phyloP scores from a whole-genome alignment of 164 flowering plant species.

The Euptelea pleiosperma region DNA sequence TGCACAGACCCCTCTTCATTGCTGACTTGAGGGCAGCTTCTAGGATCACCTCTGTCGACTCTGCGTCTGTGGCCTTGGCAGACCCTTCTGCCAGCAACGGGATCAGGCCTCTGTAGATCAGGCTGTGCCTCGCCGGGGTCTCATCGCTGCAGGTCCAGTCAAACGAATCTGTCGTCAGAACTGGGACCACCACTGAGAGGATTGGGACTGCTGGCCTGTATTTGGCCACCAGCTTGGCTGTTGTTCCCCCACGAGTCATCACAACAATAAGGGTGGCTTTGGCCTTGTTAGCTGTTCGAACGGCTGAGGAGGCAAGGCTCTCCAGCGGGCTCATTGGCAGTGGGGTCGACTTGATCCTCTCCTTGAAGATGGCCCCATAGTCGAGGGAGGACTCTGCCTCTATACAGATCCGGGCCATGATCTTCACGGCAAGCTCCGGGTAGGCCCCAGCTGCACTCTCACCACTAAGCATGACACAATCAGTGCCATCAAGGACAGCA shows the following conservation, averaged over 20 bases:
- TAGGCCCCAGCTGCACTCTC: conserved; percentile 93
- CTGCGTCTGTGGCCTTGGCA: conserved; percentile 81
- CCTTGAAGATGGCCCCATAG: conserved; percentile 70
- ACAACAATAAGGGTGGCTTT: conserved; percentile 67
- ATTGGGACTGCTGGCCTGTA: conserved; percentile 86
- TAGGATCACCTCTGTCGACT: conserved; percentile 77
- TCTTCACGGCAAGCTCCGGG: conserved; percentile 79
- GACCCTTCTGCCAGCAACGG: conserved; percentile 79
- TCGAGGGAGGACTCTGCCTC: conserved; percentile 85
- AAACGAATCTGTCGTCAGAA: conserved; percentile 68
- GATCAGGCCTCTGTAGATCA: conserved; percentile 69
- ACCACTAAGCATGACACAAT: conserved; percentile 92
- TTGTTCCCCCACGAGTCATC: conserved; percentile 76
- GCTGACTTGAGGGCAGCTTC: conserved; percentile 76
- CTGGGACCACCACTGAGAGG: conserved; percentile 79
- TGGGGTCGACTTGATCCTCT: conserved; percentile 66
- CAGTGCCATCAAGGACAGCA: conserved; percentile 87
- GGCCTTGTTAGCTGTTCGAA: conserved; percentile 76
- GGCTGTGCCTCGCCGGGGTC: conserved; percentile 79
- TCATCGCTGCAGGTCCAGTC: conserved; percentile 84
- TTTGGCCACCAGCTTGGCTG: conserved; percentile 84
- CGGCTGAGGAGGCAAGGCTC: conserved; percentile 86
- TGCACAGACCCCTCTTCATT: conserved; percentile 42
- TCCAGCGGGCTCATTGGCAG: conserved; percentile 90
- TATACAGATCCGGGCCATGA: conserved; percentile 73